These are phyloP conservation scores for Moniliophthora roreri DNA, from an alignment of 1,284 basidiomycete genomes.

Conservation along the genomic window DNA sequence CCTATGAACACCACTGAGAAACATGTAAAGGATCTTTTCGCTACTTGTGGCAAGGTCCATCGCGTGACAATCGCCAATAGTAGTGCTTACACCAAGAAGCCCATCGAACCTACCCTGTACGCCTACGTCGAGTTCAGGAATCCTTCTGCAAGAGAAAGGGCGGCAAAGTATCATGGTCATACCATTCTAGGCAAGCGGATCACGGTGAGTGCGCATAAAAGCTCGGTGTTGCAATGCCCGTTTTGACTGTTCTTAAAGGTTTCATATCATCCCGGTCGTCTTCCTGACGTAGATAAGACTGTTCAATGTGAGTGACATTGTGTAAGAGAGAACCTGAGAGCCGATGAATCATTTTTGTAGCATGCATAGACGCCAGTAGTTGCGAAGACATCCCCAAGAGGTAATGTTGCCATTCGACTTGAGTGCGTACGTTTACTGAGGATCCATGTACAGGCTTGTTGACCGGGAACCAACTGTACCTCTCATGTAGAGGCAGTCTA, in stretches of 20 bases:
- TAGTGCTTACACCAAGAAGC: background rate
- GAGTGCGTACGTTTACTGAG: background rate
- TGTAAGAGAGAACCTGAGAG: too few species aligned
- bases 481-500: too few species aligned
- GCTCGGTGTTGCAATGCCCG: background rate
- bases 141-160: background rate
- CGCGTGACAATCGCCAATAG: background rate
- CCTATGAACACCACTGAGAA: conserved; percentile 33
- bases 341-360: background rate
- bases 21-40: conserved; percentile 38
- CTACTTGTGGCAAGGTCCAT: conserved; percentile 35
- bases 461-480: background rate
- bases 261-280: conserved; percentile 39
- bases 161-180: background rate
- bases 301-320: conserved; percentile 31
- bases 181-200: background rate
- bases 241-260: conserved; percentile 38
- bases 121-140: background rate
- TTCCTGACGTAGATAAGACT: conserved; percentile 50
- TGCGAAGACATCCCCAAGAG: background rate
- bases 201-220: background rate
- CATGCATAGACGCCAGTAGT: background rate
- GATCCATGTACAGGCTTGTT: background rate
- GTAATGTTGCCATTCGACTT: background rate
- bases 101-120: background rate